phyloP scores from a whole-genome alignment of 129 eudicot species.

The Solidago caesia region DNA sequence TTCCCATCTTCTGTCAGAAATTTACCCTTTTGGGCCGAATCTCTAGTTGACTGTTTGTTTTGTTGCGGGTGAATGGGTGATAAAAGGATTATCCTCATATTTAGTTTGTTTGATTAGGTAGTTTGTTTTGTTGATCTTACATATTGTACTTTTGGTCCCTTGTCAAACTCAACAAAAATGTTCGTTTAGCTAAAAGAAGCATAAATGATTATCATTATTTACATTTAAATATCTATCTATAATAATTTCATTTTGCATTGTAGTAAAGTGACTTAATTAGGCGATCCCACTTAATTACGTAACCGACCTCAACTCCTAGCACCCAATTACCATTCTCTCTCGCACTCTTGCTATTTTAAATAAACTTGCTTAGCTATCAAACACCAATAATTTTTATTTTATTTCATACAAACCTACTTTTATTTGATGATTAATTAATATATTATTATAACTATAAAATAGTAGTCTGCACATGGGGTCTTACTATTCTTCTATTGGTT shows the following conservation, averaged over 20 bases:
- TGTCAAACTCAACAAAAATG: too few species aligned
- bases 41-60: constrained; percentile 45
- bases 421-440: not conserved
- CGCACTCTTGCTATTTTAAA: not conserved
- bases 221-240: too few species aligned
- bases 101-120: too few species aligned
- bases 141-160: too few species aligned
- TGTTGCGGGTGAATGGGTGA: constrained; percentile 51
- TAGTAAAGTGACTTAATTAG: not conserved
- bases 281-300: not conserved
- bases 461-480: too few species aligned
- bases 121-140: too few species aligned
- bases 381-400: not conserved
- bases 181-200: too few species aligned
- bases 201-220: too few species aligned
- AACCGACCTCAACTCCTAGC: not conserved
- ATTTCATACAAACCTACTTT: too few species aligned
- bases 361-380: not conserved
- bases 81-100: too few species aligned
- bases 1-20: constrained; percentile 18
- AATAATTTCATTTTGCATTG: not conserved
- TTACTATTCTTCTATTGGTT: too few species aligned
- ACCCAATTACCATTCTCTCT: not conserved
- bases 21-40: constrained; percentile 15
- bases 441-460: too few species aligned